phyloP scores from a whole-genome alignment of 805 yeast species.

The Barnettozyma populi region DNA sequence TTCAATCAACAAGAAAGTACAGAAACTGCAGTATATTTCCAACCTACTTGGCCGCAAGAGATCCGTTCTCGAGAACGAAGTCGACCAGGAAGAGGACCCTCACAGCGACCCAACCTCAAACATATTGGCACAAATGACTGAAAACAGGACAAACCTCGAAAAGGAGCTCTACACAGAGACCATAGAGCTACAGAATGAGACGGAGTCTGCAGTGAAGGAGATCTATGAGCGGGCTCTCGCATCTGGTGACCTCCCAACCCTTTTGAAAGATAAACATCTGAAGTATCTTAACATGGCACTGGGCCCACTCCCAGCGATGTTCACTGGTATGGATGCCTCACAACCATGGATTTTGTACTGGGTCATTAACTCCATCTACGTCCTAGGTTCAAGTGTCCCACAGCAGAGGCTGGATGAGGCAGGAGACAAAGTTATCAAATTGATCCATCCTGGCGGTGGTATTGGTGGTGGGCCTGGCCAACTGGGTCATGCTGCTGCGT shows the following conservation, averaged over 20 bases:
- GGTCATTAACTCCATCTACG: conserved; percentile 52
- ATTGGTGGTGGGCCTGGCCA: conserved; percentile 86
- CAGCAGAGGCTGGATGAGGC: conserved; percentile 27
- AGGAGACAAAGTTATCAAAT: conserved; percentile 26
- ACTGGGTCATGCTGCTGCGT: conserved; percentile 75
- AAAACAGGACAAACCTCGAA: conserved; percentile 15
- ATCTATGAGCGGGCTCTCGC: conserved; percentile 27
- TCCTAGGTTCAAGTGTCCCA: conserved; percentile 32
- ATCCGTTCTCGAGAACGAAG: not conserved
- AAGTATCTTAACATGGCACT: conserved; percentile 16
- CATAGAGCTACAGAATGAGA: conserved; percentile 29
- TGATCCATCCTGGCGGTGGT: conserved; percentile 47
- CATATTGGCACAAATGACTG: conserved; percentile 14
- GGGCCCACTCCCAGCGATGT: conserved; percentile 19
- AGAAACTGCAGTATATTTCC: conserved; percentile 1
- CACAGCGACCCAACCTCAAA: conserved; percentile 4
- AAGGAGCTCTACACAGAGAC: conserved; percentile 33
- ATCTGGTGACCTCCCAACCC: conserved; percentile 13
- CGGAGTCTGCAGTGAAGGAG: conserved; percentile 25
- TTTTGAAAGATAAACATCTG: conserved; percentile 16
- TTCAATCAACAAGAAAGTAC: not conserved
- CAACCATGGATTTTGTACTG: conserved; percentile 90
- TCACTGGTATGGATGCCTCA: conserved; percentile 69
- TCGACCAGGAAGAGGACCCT: not conserved
- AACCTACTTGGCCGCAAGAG: conserved; percentile 14